Base-by-base conservation (phyloP, 1,284 basidiomycete species). In the Apiotrichum laibachii region DNA sequence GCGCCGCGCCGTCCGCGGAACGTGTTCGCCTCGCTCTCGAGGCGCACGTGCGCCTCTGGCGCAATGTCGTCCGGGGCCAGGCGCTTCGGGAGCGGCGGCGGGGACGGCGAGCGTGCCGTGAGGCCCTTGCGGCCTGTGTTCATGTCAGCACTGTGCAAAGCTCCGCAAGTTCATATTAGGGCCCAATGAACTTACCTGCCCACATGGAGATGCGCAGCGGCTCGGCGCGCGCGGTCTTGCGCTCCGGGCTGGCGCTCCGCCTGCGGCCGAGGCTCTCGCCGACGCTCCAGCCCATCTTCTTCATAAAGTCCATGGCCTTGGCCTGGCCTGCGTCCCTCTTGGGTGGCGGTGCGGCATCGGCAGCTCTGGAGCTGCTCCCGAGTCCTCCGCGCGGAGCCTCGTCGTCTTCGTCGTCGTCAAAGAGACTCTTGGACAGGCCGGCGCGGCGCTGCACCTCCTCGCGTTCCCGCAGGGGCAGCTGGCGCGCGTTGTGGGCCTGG, bases 281-380 rank as follows among this genome's bases (percentile, higher is more conserved):
- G 2, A 68, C 63, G 56, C 72, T 77, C 77, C 77, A 79, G n/a
- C 77, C 77, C 77, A 79, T 79, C 68, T 74, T 75, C 67, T 68
- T 68, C 77, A 79, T 79, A 66, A 76, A 70, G 50, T 64, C 69
- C 67, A 77, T 65, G 6, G 75, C 76, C 63, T 75, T 76, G 22
- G 56, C 63, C 33, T 69, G 67, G 1, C 70, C 70, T 21, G 21
- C 57, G 40, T 40, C 31, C 18, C 19, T 42, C 21, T 53, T 50
- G 16, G 47, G 31, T 5, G 45, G 11, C 1, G 19, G 26, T 31
- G 2, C 21, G 40, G 54, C 33, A n/a, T n/a, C n/a, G 48, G 46
- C 11, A 39, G 53, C 11, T 22, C 26, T 35, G 22, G 53, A 35
- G n/a, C 49, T 40, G 40, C 45, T 37, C 43, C 43, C 45, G 13